phyloP scores from a whole-genome alignment of 139 green algal species.

The Tetradesmus obliquus region DNA sequence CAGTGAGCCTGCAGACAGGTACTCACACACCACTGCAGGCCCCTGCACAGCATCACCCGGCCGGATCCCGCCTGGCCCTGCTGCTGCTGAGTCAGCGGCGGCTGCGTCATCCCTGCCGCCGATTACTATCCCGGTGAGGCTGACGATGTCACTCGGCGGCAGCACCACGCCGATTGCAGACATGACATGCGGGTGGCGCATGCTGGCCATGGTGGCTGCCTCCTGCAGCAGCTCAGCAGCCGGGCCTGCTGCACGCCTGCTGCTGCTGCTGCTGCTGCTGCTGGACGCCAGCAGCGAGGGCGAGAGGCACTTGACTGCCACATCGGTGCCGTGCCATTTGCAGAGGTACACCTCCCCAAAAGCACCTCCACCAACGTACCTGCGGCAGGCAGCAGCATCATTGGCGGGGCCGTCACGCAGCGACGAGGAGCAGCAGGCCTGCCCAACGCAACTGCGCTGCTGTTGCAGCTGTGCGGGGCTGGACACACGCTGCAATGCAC shows the following conservation, averaged over 20 bases:
- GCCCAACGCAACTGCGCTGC: background rate
- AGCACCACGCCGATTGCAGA: constrained; percentile 82
- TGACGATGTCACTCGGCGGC: constrained; percentile 11
- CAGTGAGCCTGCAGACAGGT: constrained; percentile 73
- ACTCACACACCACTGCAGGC: constrained; percentile 81
- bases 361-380: constrained; percentile 65
- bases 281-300: constrained; percentile 64
- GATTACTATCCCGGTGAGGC: background rate
- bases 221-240: constrained; percentile 73
- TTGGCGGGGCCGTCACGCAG: no score
- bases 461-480: no score
- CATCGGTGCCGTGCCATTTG: constrained; percentile 73
- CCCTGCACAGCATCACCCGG: constrained; percentile 33
- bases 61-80: background rate
- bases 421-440: no score
- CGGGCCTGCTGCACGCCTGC: constrained; percentile 38
- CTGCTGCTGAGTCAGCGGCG: background rate
- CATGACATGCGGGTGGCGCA: constrained; percentile 67
- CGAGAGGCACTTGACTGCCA: constrained; percentile 79
- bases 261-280: constrained; percentile 7
- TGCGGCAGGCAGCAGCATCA: background rate
- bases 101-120: background rate
- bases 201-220: constrained; percentile 69
- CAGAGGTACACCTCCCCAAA: constrained; percentile 79
- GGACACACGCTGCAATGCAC: no score